phyloP scores from a whole-genome alignment of 208 protist species.

The Porcisia hertigi region DNA sequence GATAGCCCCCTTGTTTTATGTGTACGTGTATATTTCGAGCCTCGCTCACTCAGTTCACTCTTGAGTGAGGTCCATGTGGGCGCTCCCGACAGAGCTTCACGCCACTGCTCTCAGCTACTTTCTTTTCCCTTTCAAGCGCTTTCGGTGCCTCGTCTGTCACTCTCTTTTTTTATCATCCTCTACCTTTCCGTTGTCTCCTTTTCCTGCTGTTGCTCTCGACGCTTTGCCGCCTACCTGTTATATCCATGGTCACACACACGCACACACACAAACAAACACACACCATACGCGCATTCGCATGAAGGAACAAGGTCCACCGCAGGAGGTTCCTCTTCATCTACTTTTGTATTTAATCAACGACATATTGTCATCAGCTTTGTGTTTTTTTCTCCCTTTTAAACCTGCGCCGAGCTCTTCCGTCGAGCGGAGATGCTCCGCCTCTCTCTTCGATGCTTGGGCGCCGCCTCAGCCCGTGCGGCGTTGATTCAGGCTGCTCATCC shows the following conservation, averaged over 20 bases:
- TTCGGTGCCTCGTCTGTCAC: not conserved
- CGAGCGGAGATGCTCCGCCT: slow-evolving; percentile 17
- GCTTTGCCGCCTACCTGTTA: not conserved
- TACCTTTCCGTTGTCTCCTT: not conserved
- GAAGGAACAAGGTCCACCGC: not conserved
- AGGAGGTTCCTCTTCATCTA: not conserved
- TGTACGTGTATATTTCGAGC: not conserved
- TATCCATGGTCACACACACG: not conserved
- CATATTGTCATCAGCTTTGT: not conserved
- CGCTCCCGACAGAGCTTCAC: not conserved
- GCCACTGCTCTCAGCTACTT: not conserved
- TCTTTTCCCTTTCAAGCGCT: not conserved
- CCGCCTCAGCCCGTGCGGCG: slow-evolving; percentile 8
- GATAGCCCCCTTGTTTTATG: not conserved
- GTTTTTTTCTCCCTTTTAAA: not conserved
- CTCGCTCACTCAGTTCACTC: not conserved
- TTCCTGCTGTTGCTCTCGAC: not conserved
- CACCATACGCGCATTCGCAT: not conserved
- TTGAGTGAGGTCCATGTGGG: not conserved
- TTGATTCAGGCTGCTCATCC: not conserved
- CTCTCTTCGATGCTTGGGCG: slow-evolving; percentile 10
- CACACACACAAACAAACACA: slow-evolving; percentile 2
- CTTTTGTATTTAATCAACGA: not conserved
- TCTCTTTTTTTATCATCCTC: not conserved
- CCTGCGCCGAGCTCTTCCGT: not conserved